phyloP scores from a whole-genome alignment of 257 asterid genomes.

The Datura wrightii region DNA sequence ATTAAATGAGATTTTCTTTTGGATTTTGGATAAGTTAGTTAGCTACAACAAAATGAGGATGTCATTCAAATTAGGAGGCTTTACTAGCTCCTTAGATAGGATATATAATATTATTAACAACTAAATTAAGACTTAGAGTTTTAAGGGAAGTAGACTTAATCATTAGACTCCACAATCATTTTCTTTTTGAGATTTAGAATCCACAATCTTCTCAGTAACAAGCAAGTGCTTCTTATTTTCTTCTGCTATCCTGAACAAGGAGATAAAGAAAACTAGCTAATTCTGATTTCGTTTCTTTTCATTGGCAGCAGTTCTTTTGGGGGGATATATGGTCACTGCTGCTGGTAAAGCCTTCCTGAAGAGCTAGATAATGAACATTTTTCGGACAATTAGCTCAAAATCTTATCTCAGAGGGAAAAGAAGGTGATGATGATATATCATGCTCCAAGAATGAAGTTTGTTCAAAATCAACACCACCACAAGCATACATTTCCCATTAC shows the following conservation, averaged over 20 bases:
- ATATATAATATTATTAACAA: constrained; percentile 2
- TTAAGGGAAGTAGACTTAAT: constrained; percentile 2
- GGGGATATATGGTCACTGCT: neutral
- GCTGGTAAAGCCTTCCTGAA: neutral
- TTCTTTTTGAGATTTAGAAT: neutral
- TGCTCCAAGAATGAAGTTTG: neutral
- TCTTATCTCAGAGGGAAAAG: neutral
- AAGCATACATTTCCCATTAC: neutral
- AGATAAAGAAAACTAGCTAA: constrained; percentile 8
- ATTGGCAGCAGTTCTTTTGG: neutral
- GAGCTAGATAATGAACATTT: constrained; percentile 2
- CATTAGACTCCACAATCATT: constrained; percentile 19
- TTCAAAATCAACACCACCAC: constrained; percentile 5
- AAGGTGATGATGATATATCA: neutral
- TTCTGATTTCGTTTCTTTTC: neutral
- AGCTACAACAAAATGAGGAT: neutral
- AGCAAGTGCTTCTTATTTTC: neutral
- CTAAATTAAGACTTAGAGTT: neutral
- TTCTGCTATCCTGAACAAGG: neutral
- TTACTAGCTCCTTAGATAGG: neutral
- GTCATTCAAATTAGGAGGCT: constrained; percentile 8
- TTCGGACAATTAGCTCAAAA: neutral
- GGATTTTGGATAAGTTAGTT: neutral
- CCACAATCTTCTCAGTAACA: neutral
- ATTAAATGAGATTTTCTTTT: neutral